Evolutionary conservation across 805 yeast species (phyloP), one percentile per base, ranked within the genome.

Genomic region (Ogataea nitratoaversa): DNA sequence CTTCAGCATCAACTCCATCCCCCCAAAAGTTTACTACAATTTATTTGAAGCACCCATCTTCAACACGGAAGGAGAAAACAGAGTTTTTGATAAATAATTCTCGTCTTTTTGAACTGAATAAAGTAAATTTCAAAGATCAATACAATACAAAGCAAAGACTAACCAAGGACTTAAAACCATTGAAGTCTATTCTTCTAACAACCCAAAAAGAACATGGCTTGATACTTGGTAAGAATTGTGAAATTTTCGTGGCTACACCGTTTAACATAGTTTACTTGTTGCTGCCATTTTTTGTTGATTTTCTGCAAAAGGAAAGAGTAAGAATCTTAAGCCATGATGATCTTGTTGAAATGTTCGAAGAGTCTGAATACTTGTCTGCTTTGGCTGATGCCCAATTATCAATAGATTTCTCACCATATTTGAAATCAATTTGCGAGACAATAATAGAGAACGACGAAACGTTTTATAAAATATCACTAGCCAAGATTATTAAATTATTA

Each of bases 241-340:
- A 62, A 30, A 34, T 74, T 2, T 59, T 69, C 24, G 59, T 73
- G 2, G 59, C 71, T 2, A 63, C 72, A 9, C 58, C 52, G 32
- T 72, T 66, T 56, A 69, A 73, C 46, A 36, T 65, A 8, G 56
- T 57, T 0, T 77, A 67, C 53, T 48, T 66, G 3, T 46, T 77
- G 34, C 55, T 75, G 11, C 46, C 63, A 2, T 58, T 60, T 32
- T 65, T 74, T 47, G 50, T 55, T 19, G 38, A 47, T 4, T 40
- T 52, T 23, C 39, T 60, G 2, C 54, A 55, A 17, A 51, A 52
- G 19, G 61, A 64, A 28, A 30, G 47, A 32, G n/a, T 53, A 33
- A 49, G 74, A 32, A 57, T 61, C 47, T 42, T 67, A 42, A 56
- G 71, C 0, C 48, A 64, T 13, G 78, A 76, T 18, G 80, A 76